Percentiles rank a stretch among this genome's conserved stretches.
Conservation (phyloP, 2,329 filamentous ascomycete species). For the Nakataea oryzae region DNA sequence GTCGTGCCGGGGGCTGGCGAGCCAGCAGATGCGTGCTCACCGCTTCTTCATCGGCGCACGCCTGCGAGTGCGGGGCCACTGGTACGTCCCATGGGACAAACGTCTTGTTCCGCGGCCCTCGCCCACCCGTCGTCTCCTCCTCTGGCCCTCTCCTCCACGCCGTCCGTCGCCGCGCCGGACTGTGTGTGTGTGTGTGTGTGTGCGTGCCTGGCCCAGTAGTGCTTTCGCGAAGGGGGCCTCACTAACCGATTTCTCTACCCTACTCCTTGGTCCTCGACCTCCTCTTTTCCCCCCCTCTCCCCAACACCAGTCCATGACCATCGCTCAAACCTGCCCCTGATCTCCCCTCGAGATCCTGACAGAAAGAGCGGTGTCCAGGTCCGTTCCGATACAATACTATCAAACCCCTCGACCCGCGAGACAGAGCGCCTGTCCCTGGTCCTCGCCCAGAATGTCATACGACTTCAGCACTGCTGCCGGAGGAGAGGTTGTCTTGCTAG, state of each 20-base stretch:
- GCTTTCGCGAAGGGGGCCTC: background rate
- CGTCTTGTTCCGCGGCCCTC: background rate
- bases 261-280: background rate
- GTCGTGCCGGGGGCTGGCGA: slow-evolving; percentile 15
- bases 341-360: slow-evolving; percentile 15
- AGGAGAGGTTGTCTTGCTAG: slow-evolving; percentile 46
- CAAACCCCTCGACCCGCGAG: slow-evolving; percentile 18
- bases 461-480: slow-evolving; percentile 44
- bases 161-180: background rate
- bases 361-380: slow-evolving; percentile 33
- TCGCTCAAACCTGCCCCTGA: slow-evolving; percentile 11
- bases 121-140: background rate
- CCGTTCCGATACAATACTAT: slow-evolving; percentile 26
- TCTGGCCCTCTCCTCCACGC: background rate
- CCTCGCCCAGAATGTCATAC: slow-evolving; percentile 40
- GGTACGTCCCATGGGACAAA: background rate
- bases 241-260: background rate
- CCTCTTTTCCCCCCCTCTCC: background rate
- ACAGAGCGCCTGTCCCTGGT: background rate
- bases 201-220: too few relatives aligned
- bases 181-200: background rate
- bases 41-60: slow-evolving; percentile 15
- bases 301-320: slow-evolving; percentile 8
- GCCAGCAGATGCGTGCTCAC: slow-evolving; percentile 16
- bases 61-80: background rate